Percentiles rank a stretch among this genome's conserved stretches.
These are phyloP conservation scores for Luffa aegyptiaca DNA, from an alignment of 306 rosid genomes.

Conservation along the genomic window DNA sequence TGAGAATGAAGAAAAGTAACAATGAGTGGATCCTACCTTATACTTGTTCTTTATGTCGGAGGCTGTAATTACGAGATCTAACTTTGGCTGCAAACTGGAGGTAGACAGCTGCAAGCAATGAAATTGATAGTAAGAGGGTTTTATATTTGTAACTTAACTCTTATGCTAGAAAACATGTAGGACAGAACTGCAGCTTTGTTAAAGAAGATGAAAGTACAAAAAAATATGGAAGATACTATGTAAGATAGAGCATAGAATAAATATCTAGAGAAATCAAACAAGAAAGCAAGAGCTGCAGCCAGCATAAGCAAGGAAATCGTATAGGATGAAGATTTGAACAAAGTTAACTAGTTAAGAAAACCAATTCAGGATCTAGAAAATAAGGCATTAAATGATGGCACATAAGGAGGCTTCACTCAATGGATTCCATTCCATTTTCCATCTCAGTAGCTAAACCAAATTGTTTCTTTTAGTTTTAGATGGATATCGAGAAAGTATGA, in stretches of 20 bases:
- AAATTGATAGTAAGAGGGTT: background rate
- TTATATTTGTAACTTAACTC: background rate
- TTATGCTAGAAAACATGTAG: background rate
- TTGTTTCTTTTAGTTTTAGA: background rate
- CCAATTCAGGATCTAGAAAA: background rate
- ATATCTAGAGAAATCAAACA: background rate
- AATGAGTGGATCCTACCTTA: slow-evolving; percentile 32
- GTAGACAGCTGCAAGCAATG: slow-evolving; percentile 32
- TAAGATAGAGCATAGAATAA: background rate
- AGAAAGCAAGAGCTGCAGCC: background rate
- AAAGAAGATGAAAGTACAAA: background rate
- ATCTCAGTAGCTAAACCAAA: background rate
- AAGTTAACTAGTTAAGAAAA: background rate
- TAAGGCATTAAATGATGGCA: background rate
- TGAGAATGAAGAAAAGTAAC: background rate
- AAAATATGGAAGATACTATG: background rate
- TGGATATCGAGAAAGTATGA: background rate
- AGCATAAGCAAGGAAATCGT: background rate
- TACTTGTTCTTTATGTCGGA: slow-evolving; percentile 49
- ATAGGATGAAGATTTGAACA: background rate
- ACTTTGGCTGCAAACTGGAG: slow-evolving; percentile 16
- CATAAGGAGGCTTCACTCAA: background rate
- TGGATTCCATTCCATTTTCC: background rate
- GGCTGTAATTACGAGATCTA: slow-evolving; percentile 31
- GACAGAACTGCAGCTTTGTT: background rate